Percentiles rank a stretch among this genome's conserved stretches.
These are phyloP conservation scores for Plasmodiophora brassicae DNA, from an alignment of 208 protist species.

Conservation along the genomic window DNA sequence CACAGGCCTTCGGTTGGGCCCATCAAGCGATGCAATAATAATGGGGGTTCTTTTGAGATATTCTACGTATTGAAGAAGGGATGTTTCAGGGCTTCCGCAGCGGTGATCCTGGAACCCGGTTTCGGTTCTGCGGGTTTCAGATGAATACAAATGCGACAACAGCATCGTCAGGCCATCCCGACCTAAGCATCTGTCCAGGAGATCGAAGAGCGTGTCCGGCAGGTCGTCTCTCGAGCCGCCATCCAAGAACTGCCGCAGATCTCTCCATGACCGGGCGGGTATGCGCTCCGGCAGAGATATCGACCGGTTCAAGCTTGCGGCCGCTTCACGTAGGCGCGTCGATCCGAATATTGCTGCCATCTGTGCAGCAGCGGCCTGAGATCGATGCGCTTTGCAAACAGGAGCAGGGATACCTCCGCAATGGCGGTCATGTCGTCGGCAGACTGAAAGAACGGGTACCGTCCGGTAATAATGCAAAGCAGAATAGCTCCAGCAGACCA, in stretches of 20 bases:
- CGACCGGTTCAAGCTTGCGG: neutral
- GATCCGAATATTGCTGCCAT: conserved; percentile 4
- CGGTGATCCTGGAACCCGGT: conserved; percentile 22
- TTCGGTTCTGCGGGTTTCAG: too few species aligned
- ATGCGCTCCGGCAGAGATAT: neutral
- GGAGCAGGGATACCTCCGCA: conserved; percentile 3
- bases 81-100: neutral
- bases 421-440: conserved; percentile 35
- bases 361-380: neutral
- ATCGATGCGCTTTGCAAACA: neutral
- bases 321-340: neutral
- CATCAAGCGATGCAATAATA: too few species aligned
- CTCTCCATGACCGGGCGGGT: neutral
- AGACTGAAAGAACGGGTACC: conserved; percentile 47
- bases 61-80: conserved; percentile 35
- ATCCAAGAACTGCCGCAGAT: neutral
- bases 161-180: too few species aligned
- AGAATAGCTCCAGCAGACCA: conserved; percentile 41
- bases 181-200: neutral
- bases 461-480: conserved; percentile 18
- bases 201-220: conserved; percentile 24
- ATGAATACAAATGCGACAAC: too few species aligned
- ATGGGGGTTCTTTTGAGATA: too few species aligned
- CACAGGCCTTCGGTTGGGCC: too few species aligned
- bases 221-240: neutral